phyloP scores from a whole-genome alignment of 805 yeast species.

The Pichia pseudocactophila region DNA sequence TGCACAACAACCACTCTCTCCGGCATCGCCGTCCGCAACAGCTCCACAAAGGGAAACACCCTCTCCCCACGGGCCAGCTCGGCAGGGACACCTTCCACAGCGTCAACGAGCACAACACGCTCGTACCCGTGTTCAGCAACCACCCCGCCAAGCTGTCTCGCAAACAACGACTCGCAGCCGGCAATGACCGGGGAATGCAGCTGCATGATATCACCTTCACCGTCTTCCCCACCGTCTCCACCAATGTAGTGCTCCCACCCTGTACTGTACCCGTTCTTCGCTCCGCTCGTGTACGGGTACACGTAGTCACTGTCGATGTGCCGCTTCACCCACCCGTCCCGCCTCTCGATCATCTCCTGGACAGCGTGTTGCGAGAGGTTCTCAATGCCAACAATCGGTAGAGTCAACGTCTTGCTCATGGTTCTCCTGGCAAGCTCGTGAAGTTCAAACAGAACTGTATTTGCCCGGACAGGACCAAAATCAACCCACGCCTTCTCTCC shows the following conservation, averaged over 20 bases:
- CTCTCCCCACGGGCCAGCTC: slow-evolving; percentile 1
- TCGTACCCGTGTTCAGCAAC: not conserved
- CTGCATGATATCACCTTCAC: slow-evolving; percentile 2
- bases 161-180: slow-evolving; percentile 11
- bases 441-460: too few relatives aligned
- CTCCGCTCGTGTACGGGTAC: slow-evolving; percentile 67
- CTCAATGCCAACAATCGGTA: slow-evolving; percentile 82
- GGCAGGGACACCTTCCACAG: slow-evolving; percentile 7
- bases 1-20: too few relatives aligned
- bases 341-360: slow-evolving; percentile 3
- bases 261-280: not conserved
- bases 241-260: slow-evolving; percentile 7
- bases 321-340: slow-evolving; percentile 10
- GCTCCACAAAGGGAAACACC: not conserved
- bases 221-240: not conserved
- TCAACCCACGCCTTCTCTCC: too few relatives aligned
- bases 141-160: slow-evolving; percentile 5
- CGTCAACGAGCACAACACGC: slow-evolving; percentile 6
- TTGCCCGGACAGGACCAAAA: too few relatives aligned
- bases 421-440: too few relatives aligned
- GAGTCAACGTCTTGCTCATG: slow-evolving; percentile 33
- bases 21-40: not conserved
- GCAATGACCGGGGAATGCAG: slow-evolving; percentile 13
- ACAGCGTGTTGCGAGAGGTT: slow-evolving; percentile 75
- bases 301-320: slow-evolving; percentile 50